Evolutionary conservation across 768 basidiomycete genomes (phyloP).

Genomic region (Termitomyces sp.): DNA sequence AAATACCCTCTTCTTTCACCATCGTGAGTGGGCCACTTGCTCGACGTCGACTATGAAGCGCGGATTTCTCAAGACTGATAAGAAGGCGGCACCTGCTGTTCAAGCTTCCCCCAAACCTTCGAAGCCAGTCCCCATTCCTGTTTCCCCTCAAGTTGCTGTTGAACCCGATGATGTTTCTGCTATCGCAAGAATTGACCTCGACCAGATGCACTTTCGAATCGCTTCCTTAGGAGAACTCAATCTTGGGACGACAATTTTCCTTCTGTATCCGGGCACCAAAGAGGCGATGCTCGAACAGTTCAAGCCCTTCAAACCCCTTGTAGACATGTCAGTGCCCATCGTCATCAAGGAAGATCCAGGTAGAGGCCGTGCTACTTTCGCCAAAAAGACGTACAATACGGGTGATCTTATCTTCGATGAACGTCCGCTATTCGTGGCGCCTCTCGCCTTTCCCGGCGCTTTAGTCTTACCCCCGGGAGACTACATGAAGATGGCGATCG

Average conservation of each 20-base stretch:
- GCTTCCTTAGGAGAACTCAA: not conserved
- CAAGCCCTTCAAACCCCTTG: not conserved
- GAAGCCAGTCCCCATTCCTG: too few species aligned
- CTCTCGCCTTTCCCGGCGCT: not conserved
- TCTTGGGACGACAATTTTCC: not conserved
- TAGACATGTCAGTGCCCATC: not conserved
- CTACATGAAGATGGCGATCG: not conserved
- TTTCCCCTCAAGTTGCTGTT: not conserved
- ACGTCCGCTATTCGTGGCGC: conserved; percentile 3
- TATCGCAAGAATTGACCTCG: rapidly evolving
- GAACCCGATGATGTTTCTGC: not conserved
- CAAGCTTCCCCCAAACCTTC: not conserved
- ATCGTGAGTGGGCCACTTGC: not conserved
- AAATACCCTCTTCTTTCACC: not conserved
- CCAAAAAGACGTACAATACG: not conserved
- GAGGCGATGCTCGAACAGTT: not conserved
- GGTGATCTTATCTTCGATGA: conserved; percentile 13
- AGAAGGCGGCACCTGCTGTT: not conserved
- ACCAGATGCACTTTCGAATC: not conserved
- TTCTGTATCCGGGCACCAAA: not conserved
- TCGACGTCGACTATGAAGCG: not conserved
- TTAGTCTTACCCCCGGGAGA: not conserved
- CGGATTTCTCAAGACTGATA: not conserved
- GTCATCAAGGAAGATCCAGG: conserved; percentile 1
- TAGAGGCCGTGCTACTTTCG: conserved; percentile 9